Conservation (phyloP, 2,329 filamentous ascomycete genomes). For the Fusarium tricinctum region DNA sequence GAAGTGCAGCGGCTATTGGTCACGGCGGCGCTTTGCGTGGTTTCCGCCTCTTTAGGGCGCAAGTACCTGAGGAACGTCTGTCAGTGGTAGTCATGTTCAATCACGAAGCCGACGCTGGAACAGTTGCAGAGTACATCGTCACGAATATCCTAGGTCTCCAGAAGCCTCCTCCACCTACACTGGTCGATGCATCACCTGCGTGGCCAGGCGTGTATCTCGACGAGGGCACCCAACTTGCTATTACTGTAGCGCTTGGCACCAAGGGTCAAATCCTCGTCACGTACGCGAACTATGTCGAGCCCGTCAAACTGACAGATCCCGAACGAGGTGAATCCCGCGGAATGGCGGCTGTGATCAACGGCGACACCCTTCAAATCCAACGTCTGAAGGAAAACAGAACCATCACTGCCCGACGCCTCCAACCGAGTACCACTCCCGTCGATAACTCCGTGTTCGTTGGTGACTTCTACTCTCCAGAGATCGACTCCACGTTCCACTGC, state of each 20-base stretch:
- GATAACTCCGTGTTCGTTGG: constrained; percentile 14
- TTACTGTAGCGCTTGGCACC: constrained; percentile 18
- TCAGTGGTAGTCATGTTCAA: constrained; percentile 37
- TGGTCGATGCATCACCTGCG: constrained; percentile 8
- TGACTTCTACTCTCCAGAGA: constrained; percentile 36
- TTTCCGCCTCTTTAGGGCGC: constrained; percentile 30
- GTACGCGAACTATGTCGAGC: constrained; percentile 35
- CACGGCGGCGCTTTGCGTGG: constrained; percentile 35
- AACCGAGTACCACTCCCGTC: not conserved
- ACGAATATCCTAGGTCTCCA: constrained; percentile 18
- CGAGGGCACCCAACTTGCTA: constrained; percentile 27
- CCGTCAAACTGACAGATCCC: constrained; percentile 29
- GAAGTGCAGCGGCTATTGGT: constrained; percentile 21
- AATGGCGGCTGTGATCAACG: constrained; percentile 20
- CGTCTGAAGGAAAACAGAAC: constrained; percentile 33
- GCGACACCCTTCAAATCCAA: constrained; percentile 23
- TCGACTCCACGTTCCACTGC: constrained; percentile 31
- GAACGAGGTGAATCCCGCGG: constrained; percentile 18
- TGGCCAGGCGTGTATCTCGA: constrained; percentile 34
- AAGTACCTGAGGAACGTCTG: constrained; percentile 30
- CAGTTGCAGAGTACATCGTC: constrained; percentile 21
- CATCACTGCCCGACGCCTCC: constrained; percentile 21
- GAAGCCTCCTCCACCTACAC: constrained; percentile 15
- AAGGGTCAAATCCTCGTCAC: constrained; percentile 25
- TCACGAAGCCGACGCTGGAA: constrained; percentile 29